Percentiles rank a stretch among this genome's conserved stretches.
These are phyloP conservation scores for Neonectria coccinea DNA, from an alignment of 2,329 filamentous ascomycete species.

Conservation along the genomic window DNA sequence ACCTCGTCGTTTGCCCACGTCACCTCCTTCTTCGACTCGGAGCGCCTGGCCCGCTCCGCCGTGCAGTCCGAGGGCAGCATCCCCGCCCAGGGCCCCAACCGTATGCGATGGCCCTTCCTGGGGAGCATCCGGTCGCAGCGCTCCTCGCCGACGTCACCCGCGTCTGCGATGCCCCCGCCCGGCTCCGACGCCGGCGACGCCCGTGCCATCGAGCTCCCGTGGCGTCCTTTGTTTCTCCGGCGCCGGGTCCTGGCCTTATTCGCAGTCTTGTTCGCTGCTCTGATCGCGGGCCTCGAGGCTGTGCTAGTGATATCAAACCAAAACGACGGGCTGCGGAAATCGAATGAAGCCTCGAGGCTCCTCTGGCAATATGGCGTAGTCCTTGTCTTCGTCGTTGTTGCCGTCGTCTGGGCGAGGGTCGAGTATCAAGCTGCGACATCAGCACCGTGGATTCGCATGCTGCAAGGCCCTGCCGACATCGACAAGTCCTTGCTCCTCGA, in stretches of 20 bases:
- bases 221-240: slow-evolving; percentile 52
- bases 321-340: slow-evolving; percentile 47
- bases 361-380: slow-evolving; percentile 54
- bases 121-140: slow-evolving; percentile 42
- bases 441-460: slow-evolving; percentile 54
- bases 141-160: slow-evolving; percentile 32
- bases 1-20: slow-evolving; percentile 32
- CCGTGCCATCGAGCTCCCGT: slow-evolving; percentile 48
- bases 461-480: slow-evolving; percentile 44
- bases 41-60: slow-evolving; percentile 40
- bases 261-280: slow-evolving; percentile 43
- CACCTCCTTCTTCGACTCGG: slow-evolving; percentile 44
- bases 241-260: slow-evolving; percentile 49
- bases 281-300: slow-evolving; percentile 48
- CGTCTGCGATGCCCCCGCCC: slow-evolving; percentile 15
- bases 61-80: slow-evolving; percentile 32
- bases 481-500: slow-evolving; percentile 53
- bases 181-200: slow-evolving; percentile 36
- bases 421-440: slow-evolving; percentile 54
- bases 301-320: slow-evolving; percentile 48
- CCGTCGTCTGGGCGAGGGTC: slow-evolving; percentile 51
- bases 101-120: slow-evolving; percentile 44
- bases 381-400: slow-evolving; percentile 49
- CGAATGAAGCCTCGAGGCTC: slow-evolving; percentile 46
- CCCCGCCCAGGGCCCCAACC: slow-evolving; percentile 21